A percentile compares a stretch with the other conserved stretches of the same genome.
Conservation (phyloP, 495 filamentous ascomycete genomes). For the Pseudoneurospora amorphoporcata region DNA sequence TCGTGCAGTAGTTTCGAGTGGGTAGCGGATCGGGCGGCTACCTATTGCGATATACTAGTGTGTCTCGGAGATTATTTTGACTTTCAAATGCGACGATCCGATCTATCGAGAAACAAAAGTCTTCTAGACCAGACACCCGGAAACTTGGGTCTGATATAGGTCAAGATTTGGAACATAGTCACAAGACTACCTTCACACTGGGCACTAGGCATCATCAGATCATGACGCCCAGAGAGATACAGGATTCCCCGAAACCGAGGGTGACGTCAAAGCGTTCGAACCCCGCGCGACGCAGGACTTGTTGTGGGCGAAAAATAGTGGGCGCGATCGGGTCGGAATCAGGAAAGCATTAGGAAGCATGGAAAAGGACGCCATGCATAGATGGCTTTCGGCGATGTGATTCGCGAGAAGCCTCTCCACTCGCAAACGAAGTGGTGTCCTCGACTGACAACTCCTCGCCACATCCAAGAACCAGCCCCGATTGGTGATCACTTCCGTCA, state of each 20-base stretch:
- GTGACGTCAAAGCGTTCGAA: not conserved
- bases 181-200: not conserved
- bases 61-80: not conserved
- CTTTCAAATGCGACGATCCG: not conserved
- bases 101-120: not conserved
- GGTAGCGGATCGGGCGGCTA: not conserved
- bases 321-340: not conserved
- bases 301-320: not conserved
- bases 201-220: not conserved
- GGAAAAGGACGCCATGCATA: not conserved
- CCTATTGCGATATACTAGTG: not conserved
- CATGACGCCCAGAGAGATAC: not conserved
- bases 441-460: not conserved
- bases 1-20: not conserved
- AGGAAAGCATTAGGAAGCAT: not conserved
- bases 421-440: not conserved
- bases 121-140: not conserved
- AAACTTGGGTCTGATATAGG: not conserved
- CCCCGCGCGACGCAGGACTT: not conserved
- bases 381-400: not conserved
- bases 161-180: not conserved
- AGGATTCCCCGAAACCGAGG: not conserved
- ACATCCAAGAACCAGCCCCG: not conserved
- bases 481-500: not conserved
- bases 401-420: not conserved